Evolutionary conservation across 306 rosid species (phyloP).

Genomic region (Urtica urens): DNA sequence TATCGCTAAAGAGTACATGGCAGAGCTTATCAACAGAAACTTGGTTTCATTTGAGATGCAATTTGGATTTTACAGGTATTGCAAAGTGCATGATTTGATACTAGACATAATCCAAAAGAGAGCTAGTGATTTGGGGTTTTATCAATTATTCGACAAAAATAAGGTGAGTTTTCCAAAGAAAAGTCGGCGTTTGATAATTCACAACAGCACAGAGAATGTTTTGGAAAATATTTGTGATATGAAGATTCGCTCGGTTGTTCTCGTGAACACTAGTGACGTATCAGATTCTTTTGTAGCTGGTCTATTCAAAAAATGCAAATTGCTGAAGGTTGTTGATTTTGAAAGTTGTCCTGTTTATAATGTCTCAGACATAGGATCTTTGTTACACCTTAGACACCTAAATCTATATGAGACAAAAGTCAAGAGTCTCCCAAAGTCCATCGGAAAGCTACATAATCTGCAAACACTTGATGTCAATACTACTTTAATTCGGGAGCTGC

Average conservation of each 20-base stretch:
- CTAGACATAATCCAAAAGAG: slow-evolving; percentile 1
- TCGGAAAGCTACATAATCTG: not conserved
- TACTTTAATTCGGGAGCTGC: slow-evolving; percentile 1
- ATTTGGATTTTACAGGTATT: not conserved
- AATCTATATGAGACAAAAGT: not conserved
- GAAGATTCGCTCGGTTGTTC: not conserved
- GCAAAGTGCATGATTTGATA: slow-evolving; percentile 10
- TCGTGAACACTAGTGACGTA: not conserved
- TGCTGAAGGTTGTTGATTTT: slow-evolving; percentile 15
- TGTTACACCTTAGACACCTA: slow-evolving; percentile 8
- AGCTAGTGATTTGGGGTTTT: not conserved
- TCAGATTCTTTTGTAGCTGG: not conserved
- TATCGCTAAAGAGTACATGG: not conserved
- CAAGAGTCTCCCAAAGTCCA: not conserved
- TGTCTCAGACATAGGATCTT: slow-evolving; percentile 4
- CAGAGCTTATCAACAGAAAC: slow-evolving; percentile 2
- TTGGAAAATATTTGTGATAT: not conserved
- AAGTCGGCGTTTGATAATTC: slow-evolving; percentile 2
- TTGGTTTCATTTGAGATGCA: not conserved
- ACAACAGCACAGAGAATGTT: not conserved
- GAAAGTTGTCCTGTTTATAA: not conserved
- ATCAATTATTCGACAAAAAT: not conserved
- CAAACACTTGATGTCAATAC: not conserved
- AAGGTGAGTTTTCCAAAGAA: not conserved
- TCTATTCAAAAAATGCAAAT: not conserved